These are phyloP conservation scores for Cladophialophora psammophila DNA, from an alignment of 2,329 filamentous ascomycete genomes.

Conservation along the genomic window DNA sequence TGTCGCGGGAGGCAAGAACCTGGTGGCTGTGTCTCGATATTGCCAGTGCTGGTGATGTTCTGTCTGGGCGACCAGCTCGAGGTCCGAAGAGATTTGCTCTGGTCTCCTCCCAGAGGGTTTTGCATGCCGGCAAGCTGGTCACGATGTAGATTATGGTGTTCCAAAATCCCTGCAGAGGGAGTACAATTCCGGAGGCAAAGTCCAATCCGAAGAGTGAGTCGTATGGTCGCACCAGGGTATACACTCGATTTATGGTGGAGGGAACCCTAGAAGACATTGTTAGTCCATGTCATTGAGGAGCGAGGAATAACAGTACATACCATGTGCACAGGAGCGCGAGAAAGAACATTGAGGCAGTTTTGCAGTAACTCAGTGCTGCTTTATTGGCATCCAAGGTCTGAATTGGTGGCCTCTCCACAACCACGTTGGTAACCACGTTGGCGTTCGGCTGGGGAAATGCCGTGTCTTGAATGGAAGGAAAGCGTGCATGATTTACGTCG, in stretches of 20 bases:
- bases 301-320: constrained; percentile 38
- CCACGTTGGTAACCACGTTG: constrained; percentile 20
- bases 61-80: constrained; percentile 11
- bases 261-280: constrained; percentile 57
- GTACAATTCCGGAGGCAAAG: constrained; percentile 74
- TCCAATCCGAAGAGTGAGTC: constrained; percentile 66
- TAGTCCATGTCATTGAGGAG: not conserved
- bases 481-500: constrained; percentile 10
- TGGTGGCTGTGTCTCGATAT: constrained; percentile 11
- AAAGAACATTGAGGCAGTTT: constrained; percentile 51
- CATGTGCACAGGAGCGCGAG: constrained; percentile 53
- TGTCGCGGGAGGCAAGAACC: constrained; percentile 20
- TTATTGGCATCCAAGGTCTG: constrained; percentile 44
- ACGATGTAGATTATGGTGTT: constrained; percentile 79
- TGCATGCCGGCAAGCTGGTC: constrained; percentile 72
- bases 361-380: constrained; percentile 50
- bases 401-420: constrained; percentile 16
- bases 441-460: constrained; percentile 8
- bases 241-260: constrained; percentile 78
- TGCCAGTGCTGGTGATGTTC: constrained; percentile 8
- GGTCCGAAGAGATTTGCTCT: constrained; percentile 4
- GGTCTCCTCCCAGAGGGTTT: constrained; percentile 42
- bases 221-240: constrained; percentile 67
- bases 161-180: constrained; percentile 85
- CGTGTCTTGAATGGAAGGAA: constrained; percentile 17